Conservation (phyloP, 805 yeast genomes). For the Candida cerambycidarum region DNA sequence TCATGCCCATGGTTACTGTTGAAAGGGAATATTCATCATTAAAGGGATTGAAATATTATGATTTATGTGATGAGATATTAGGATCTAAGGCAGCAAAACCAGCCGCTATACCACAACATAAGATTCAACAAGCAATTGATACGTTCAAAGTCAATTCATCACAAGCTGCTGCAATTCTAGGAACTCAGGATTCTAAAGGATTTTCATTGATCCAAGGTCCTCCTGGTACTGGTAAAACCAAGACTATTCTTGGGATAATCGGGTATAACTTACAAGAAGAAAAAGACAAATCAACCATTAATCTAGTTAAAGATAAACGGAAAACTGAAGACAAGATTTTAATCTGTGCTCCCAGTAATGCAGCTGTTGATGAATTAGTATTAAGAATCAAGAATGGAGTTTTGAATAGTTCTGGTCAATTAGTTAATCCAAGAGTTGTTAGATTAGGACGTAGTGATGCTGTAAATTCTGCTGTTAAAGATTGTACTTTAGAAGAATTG, state of each 20-base stretch:
- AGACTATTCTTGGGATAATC: slow-evolving; percentile 88
- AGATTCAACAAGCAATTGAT: slow-evolving; percentile 41
- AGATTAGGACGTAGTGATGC: slow-evolving; percentile 91
- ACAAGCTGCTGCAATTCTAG: slow-evolving; percentile 86
- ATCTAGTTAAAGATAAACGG: slow-evolving; percentile 2
- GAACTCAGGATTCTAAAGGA: slow-evolving; percentile 66
- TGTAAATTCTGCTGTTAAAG: slow-evolving; percentile 76
- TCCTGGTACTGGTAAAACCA: slow-evolving; percentile 99
- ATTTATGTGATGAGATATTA: slow-evolving; percentile 65
- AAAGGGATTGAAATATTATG: slow-evolving; percentile 79
- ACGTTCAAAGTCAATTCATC: slow-evolving; percentile 73
- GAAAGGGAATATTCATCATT: slow-evolving; percentile 91
- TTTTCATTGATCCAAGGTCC: slow-evolving; percentile 96
- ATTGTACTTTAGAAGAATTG: slow-evolving; percentile 79
- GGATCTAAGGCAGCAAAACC: slow-evolving; percentile 60
- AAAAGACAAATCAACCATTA: slow-evolving; percentile 17
- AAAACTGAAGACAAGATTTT: slow-evolving; percentile 50
- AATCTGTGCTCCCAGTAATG: slow-evolving; percentile 97
- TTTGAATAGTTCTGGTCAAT: slow-evolving; percentile 50
- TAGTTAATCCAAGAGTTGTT: slow-evolving; percentile 65
- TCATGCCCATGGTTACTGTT: slow-evolving; percentile 85
- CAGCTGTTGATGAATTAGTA: slow-evolving; percentile 96
- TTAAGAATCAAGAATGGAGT: slow-evolving; percentile 78
- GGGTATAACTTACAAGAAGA: slow-evolving; percentile 59
- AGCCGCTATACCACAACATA: slow-evolving; percentile 27